A percentile compares a stretch with the other conserved stretches of the same genome.
These are phyloP conservation scores for Olyra latifolia DNA, from an alignment of 176 grass and related monocot species.

Conservation along the genomic window DNA sequence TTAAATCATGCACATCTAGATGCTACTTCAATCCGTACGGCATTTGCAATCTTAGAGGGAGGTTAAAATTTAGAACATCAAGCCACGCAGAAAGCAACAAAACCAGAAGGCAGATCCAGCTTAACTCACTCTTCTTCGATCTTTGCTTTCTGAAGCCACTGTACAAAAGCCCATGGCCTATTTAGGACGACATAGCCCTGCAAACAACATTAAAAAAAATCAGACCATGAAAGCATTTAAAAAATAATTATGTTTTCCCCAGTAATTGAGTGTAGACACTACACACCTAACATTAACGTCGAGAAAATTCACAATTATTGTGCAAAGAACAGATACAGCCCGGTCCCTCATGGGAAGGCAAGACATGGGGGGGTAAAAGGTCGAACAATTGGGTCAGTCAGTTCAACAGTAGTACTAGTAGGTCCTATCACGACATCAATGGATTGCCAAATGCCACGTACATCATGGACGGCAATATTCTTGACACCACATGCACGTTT, in stretches of 20 bases:
- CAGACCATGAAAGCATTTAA: not conserved
- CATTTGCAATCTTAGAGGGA: not conserved
- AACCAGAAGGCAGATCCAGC: not conserved
- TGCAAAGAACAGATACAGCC: not conserved
- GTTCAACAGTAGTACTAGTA: not conserved
- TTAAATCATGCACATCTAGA: conserved; percentile 2
- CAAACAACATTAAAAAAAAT: conserved; percentile 18
- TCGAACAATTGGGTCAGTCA: conserved; percentile 1
- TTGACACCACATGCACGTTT: not conserved
- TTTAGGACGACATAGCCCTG: conserved; percentile 95
- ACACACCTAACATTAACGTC: not conserved
- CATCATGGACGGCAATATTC: not conserved
- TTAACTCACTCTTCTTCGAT: conserved; percentile 89
- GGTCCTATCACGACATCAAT: not conserved
- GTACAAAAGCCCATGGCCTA: conserved; percentile 96
- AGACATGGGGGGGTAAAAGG: not conserved
- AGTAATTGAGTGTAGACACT: not conserved
- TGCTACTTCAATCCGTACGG: not conserved
- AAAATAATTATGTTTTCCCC: not conserved
- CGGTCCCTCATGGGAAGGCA: not conserved
- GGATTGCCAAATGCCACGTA: not conserved
- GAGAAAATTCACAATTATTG: not conserved
- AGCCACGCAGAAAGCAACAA: not conserved
- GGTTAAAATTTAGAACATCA: not conserved
- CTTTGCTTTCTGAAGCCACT: conserved; percentile 86